Evolutionary conservation across 2,329 filamentous ascomycete genomes (phyloP).

Genomic region (Monosporascus cannonballus): DNA sequence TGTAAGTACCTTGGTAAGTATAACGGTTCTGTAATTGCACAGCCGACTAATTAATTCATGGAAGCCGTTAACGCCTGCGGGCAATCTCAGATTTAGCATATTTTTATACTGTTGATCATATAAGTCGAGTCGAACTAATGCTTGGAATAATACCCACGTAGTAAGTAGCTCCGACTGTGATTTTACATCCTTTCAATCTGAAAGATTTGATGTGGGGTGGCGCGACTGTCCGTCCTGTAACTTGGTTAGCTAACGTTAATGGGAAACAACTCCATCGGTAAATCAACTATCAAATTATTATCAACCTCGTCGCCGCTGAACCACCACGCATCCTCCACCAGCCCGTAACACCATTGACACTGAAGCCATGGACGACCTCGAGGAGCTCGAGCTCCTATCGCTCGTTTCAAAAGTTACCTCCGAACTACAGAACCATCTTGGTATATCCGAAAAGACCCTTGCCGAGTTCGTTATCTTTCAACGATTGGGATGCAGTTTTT

Average conservation of each 20-base stretch:
- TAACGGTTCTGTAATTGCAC: too few relatives aligned
- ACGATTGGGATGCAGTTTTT: conserved; percentile 66
- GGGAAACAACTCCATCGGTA: too few relatives aligned
- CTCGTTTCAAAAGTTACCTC: conserved; percentile 92
- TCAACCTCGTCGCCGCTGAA: background rate
- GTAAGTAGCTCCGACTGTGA: background rate
- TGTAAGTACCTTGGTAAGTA: too few relatives aligned
- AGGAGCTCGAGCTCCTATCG: conserved; percentile 85
- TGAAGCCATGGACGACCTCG: conserved; percentile 74
- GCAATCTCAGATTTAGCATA: too few relatives aligned
- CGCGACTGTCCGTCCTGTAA: background rate
- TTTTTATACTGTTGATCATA: background rate
- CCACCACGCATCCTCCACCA: background rate
- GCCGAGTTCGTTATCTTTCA: conserved; percentile 95
- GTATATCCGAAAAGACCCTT: conserved; percentile 87
- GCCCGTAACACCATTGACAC: background rate
- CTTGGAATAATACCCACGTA: too few relatives aligned
- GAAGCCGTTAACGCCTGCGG: too few relatives aligned
- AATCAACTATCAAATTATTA: background rate
- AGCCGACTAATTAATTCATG: too few relatives aligned
- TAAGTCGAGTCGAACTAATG: background rate
- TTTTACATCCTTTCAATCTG: background rate
- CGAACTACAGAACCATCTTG: conserved; percentile 89
- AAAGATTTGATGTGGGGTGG: background rate
- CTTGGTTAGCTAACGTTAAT: background rate